phyloP scores from a whole-genome alignment of 805 yeast genomes.

The Metschnikowia orientalis region DNA sequence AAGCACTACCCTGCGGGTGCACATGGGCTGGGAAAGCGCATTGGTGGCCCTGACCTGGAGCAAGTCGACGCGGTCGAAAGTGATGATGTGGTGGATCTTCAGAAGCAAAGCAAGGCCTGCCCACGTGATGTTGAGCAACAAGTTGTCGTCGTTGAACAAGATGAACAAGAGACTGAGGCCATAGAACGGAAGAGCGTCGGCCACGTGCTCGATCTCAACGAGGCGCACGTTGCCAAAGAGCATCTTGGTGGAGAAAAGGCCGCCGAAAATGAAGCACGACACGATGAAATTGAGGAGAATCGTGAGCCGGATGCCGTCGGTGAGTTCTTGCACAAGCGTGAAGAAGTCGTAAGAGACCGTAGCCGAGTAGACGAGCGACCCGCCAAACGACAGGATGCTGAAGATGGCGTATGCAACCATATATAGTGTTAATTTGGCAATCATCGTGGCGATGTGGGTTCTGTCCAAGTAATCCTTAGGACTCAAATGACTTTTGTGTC shows the following conservation, averaged over 20 bases:
- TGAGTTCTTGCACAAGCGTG: conserved; percentile 16
- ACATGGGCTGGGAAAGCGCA: conserved; percentile 16
- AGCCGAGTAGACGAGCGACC: conserved; percentile 12
- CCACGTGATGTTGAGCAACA: conserved; percentile 47
- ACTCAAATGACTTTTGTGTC: too few species aligned
- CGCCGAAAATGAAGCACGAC: conserved; percentile 16
- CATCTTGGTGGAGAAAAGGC: conserved; percentile 32
- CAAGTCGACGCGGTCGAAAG: conserved; percentile 49
- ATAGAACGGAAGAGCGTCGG: conserved; percentile 33
- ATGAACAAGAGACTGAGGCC: conserved; percentile 50
- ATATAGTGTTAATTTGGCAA: conserved; percentile 1
- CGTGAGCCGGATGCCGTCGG: conserved; percentile 13
- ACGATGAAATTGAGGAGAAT: conserved; percentile 17
- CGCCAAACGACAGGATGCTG: conserved; percentile 11
- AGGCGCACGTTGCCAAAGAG: conserved; percentile 73
- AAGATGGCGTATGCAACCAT: conserved; percentile 12
- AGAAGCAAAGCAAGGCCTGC: conserved; percentile 30
- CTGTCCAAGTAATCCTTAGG: too few species aligned
- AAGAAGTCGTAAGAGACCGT: conserved; percentile 13
- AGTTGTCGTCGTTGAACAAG: conserved; percentile 60
- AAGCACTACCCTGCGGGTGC: conserved; percentile 24
- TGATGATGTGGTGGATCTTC: conserved; percentile 75
- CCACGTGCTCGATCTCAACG: conserved; percentile 66
- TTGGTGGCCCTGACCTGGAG: conserved; percentile 28
- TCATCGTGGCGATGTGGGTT: too few species aligned